Conservation (phyloP, 1,284 basidiomycete genomes). For the Leucoagaricus sp. region DNA sequence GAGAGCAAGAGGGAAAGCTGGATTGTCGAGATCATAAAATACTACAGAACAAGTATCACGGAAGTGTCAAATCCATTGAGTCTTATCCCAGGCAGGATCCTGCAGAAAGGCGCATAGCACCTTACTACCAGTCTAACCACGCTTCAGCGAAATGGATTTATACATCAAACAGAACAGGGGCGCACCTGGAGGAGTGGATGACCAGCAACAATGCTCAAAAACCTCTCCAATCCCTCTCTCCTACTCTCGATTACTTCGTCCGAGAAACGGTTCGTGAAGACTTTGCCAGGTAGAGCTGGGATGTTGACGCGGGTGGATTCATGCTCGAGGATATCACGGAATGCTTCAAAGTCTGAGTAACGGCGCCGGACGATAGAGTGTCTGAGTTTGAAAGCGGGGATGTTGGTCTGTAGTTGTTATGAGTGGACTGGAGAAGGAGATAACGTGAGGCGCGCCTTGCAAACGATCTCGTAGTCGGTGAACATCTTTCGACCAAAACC, state of each 20-base stretch:
- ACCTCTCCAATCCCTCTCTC: slow-evolving; percentile 92
- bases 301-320: slow-evolving; percentile 98
- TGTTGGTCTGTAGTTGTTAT: slow-evolving; percentile 77
- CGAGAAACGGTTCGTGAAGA: slow-evolving; percentile 95
- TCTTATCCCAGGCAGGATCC: slow-evolving; percentile 83
- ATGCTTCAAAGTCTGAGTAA: slow-evolving; percentile 99
- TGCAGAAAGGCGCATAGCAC: slow-evolving; percentile 97
- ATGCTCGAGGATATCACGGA: slow-evolving; percentile 96
- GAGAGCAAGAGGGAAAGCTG: too few relatives aligned
- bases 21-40: too few relatives aligned
- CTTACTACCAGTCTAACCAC: slow-evolving; percentile 88
- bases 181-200: slow-evolving; percentile 93
- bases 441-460: slow-evolving; percentile 65
- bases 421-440: background rate
- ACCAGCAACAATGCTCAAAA: slow-evolving; percentile 95
- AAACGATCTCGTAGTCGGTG: slow-evolving; percentile 98
- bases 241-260: slow-evolving; percentile 96
- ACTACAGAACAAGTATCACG: too few relatives aligned
- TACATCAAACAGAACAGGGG: slow-evolving; percentile 14
- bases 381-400: slow-evolving; percentile 96
- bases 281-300: slow-evolving; percentile 94
- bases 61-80: slow-evolving; percentile 73
- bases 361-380: slow-evolving; percentile 94
- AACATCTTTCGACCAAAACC: slow-evolving; percentile 98
- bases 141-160: background rate